Conservation (phyloP, 2,329 filamentous ascomycete genomes). For the Talaromyces sp. region DNA sequence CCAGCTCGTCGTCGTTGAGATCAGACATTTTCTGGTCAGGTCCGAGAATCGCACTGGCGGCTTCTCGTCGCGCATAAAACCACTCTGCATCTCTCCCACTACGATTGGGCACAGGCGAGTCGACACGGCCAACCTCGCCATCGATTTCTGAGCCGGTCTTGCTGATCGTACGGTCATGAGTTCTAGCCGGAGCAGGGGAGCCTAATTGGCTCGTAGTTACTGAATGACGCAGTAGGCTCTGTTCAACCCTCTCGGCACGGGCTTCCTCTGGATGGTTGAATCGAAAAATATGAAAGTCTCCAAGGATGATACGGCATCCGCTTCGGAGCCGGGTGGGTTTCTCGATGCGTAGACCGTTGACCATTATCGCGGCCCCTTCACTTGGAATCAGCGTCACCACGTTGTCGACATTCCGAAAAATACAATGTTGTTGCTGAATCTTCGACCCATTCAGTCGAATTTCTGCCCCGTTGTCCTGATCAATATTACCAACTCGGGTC, state of each 20-base stretch:
- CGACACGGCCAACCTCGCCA: slow-evolving; percentile 66
- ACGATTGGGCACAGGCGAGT: slow-evolving; percentile 70
- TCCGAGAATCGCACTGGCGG: slow-evolving; percentile 84
- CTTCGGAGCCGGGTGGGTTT: slow-evolving; percentile 83
- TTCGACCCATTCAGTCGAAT: slow-evolving; percentile 91
- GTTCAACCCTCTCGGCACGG: slow-evolving; percentile 81
- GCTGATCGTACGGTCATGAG: slow-evolving; percentile 78
- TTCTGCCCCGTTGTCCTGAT: slow-evolving; percentile 75
- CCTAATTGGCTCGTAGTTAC: slow-evolving; percentile 61
- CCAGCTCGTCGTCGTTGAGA: slow-evolving; percentile 88
- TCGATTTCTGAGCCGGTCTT: slow-evolving; percentile 74
- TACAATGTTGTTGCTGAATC: slow-evolving; percentile 88
- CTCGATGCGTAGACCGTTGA: slow-evolving; percentile 86
- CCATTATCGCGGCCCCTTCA: slow-evolving; percentile 95
- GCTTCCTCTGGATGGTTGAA: slow-evolving; percentile 98
- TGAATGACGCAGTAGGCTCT: slow-evolving; percentile 83
- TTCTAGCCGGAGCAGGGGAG: slow-evolving; percentile 59
- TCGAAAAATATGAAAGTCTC: slow-evolving; percentile 97
- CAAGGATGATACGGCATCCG: slow-evolving; percentile 90
- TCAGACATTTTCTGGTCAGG: slow-evolving; percentile 87
- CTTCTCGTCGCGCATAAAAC: slow-evolving; percentile 88
- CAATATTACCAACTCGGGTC: slow-evolving; percentile 91
- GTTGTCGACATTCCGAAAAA: slow-evolving; percentile 88
- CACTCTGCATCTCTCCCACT: slow-evolving; percentile 80
- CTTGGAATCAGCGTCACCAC: slow-evolving; percentile 85